Evolutionary conservation across 176 grass and related monocot genomes (phyloP), one percentile per base, ranked within the genome.

Genomic region (Paspalum notatum): DNA sequence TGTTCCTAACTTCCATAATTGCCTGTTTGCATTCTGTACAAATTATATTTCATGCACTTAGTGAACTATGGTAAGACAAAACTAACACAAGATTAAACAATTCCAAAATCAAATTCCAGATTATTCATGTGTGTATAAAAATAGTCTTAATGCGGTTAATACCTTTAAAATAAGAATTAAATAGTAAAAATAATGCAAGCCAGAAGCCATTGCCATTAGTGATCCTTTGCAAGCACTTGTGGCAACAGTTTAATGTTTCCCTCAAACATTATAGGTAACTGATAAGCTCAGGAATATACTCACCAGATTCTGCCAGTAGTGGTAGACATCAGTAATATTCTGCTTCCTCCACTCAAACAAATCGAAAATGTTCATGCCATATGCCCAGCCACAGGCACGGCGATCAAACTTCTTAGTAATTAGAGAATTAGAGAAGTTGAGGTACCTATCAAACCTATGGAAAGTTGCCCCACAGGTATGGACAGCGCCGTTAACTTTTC

Each of bases 331-430:
- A 5, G 91, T 97, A 12, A 97, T 89, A 47, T 97, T 93, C 22
- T 91, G 94, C 78, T 79, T 97, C 84, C 88, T 97, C 91, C 94
- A 91, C 65, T 93, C 94, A 81, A 56, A 69, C 71, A 97, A 87
- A 84, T 97, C 91, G 71, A 97, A 97, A 45, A 97, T 86, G 81
- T 97, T 97, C 94, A 97, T 91, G 51, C 94, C 94, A 42, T 87
- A 97, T 32, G 91, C 89, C 94, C 94, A 97, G n/a, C 91, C 94
- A 78, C 94, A 97, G 18, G 94, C 91, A 87, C 13, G 84, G 0
- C 70, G 91, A 69, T 93, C 59, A 70, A 97, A 97, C 49, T 88
- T 89, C 62, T 90, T 82, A 71, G 89, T 57, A 57, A 97, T 91
- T 20, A 93, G 78, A 62, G 88, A 84, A 73, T 97, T 97, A 66